Base-by-base conservation (phyloP, 1,284 basidiomycete genomes). In the Papiliotrema fonsecae region DNA sequence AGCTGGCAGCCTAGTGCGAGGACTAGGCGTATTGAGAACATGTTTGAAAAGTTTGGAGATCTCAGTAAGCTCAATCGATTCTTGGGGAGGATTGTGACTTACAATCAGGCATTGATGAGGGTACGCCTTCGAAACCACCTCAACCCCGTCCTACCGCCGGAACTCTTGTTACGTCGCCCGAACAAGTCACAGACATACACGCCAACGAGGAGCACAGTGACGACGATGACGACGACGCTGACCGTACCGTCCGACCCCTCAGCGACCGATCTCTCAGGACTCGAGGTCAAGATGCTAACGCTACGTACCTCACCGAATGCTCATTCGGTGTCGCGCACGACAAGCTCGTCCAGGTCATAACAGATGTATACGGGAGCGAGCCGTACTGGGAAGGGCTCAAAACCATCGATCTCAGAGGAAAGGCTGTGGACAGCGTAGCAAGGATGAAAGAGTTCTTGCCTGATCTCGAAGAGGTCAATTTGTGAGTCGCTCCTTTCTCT, bases 381-480 rank as follows among this genome's bases (percentile, higher is more conserved):
- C 90, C 92, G 16, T 81, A 90, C 68, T 98, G 94, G 94, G 91
- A 97, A 60, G 77, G 82, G 40, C 74, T 98, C 56, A 77, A 69
- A 48, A 73, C 75, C 14, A 84, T 98, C 57, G 85, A 97, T 67
- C 76, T 98, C 59, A 85, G 85, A 32, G 77, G 78, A 44, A 86
- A 86, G 69, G 81, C 82, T 41, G 75, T 94, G 41, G 93, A 97
- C 63, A 92, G 90, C 61, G 84, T 94, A 21, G 87, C 91, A 28
- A 78, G 92, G 50, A 75, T 98, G 58, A 93, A 96, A 67, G 94
- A 98, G 75, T 94, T 97, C 69, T 73, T 97, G 54, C 94, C 96
- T 6, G 79, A 77, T 47, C 77, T 98, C 26, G 88, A 92, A 63
- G 79, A 84, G 52, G 76, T 93, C 48, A 82, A 81, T 57, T 64